phyloP scores from a whole-genome alignment of 2,329 filamentous ascomycete species.

The Aspergillus brasiliensis region DNA sequence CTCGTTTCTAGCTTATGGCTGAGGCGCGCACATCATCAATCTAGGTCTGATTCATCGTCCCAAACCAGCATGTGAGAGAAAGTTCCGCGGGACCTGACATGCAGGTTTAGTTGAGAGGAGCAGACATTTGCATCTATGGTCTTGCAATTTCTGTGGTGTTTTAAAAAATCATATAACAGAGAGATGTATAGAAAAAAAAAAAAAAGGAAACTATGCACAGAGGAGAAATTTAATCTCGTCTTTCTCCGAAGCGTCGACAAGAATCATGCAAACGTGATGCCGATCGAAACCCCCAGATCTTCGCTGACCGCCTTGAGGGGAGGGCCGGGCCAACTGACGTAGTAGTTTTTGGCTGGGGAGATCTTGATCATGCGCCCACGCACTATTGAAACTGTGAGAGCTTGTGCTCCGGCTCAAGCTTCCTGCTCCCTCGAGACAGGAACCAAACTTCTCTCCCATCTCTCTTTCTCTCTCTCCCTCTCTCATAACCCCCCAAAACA shows the following conservation, averaged over 20 bases:
- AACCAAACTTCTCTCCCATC: background rate
- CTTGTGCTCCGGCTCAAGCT: background rate
- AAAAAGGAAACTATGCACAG: background rate
- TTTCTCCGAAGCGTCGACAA: too few species aligned
- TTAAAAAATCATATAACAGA: background rate
- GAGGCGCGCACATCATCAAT: background rate
- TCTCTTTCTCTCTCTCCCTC: background rate
- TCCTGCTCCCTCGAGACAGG: background rate
- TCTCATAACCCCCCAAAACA: background rate
- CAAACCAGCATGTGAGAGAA: background rate
- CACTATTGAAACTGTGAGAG: background rate
- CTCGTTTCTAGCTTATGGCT: too few species aligned
- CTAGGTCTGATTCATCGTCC: background rate
- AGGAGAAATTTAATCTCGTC: too few species aligned
- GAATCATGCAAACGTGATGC: too few species aligned
- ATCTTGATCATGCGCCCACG: background rate
- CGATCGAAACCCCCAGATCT: constrained; percentile 11
- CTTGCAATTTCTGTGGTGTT: background rate
- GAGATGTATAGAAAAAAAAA: background rate
- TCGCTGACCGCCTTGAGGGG: constrained; percentile 14
- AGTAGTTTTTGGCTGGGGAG: background rate
- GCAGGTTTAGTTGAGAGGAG: background rate
- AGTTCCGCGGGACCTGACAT: background rate
- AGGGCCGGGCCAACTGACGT: background rate
- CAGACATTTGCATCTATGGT: background rate